phyloP scores from a whole-genome alignment of 768 basidiomycete species.

The Leccinum uliginosum region DNA sequence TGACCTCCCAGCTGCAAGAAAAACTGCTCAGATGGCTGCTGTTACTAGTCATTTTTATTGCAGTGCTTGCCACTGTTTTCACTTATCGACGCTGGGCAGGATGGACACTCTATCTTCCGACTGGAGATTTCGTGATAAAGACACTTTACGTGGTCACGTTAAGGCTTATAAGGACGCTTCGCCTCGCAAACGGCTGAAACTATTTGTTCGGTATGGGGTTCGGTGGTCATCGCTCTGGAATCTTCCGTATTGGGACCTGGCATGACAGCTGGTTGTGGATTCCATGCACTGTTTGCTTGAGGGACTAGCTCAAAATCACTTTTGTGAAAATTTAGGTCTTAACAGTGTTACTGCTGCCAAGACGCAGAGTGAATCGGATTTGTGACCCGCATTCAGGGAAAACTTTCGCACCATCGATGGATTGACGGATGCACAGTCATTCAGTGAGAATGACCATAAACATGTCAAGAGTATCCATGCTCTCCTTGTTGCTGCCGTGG shows the following conservation, averaged over 20 bases:
- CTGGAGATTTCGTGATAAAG: not conserved
- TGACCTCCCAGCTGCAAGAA: not conserved
- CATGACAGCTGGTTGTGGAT: constrained; percentile 14
- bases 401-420: too few relatives aligned
- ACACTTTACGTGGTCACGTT: not conserved
- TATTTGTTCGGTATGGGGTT: constrained; percentile 5
- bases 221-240: constrained; percentile 15
- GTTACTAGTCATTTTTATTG: not conserved
- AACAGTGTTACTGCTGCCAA: too few relatives aligned
- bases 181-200: too few relatives aligned
- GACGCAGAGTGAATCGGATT: too few relatives aligned
- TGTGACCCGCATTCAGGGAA: too few relatives aligned
- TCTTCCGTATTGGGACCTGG: constrained; percentile 24
- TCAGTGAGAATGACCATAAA: too few relatives aligned
- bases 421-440: too few relatives aligned
- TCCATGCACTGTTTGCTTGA: constrained; percentile 20
- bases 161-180: not conserved
- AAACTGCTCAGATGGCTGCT: not conserved
- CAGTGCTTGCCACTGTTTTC: not conserved
- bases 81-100: not conserved
- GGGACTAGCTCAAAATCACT: not conserved
- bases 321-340: not conserved
- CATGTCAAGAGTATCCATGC: too few relatives aligned
- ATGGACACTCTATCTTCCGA: not conserved
- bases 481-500: too few relatives aligned